phyloP scores from a whole-genome alignment of 208 protist species.

The Sergeia podlipaevii region DNA sequence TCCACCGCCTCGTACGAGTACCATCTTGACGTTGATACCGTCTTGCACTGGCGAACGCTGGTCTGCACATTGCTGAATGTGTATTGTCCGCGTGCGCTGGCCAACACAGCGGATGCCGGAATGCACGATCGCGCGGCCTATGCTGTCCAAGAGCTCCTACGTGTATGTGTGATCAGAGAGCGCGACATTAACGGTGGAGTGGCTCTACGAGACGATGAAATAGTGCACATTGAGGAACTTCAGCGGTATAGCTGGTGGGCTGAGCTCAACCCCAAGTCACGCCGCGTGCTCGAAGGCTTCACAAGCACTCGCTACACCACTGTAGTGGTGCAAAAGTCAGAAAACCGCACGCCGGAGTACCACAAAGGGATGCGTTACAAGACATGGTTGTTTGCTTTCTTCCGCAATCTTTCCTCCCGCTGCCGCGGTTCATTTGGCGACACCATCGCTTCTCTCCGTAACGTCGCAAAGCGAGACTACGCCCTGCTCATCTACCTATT shows the following conservation, averaged over 20 bases:
- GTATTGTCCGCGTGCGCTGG: slow-evolving; percentile 69
- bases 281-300: slow-evolving; percentile 68
- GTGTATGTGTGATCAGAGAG: slow-evolving; percentile 57
- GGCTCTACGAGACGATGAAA: slow-evolving; percentile 36
- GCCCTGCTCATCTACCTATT: slow-evolving; percentile 60
- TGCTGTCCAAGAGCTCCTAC: slow-evolving; percentile 81
- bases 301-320: slow-evolving; percentile 68
- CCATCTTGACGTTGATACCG: slow-evolving; percentile 25
- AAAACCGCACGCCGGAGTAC: slow-evolving; percentile 61
- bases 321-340: slow-evolving; percentile 31
- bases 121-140: slow-evolving; percentile 86
- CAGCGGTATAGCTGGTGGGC: slow-evolving; percentile 79
- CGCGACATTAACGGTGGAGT: slow-evolving; percentile 23
- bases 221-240: slow-evolving; percentile 65
- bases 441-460: slow-evolving; percentile 69
- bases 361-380: slow-evolving; percentile 37
- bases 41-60: slow-evolving; percentile 67
- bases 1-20: neutral
- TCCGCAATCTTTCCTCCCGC: slow-evolving; percentile 47
- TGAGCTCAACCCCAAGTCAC: slow-evolving; percentile 36
- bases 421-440: slow-evolving; percentile 52
- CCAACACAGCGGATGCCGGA: slow-evolving; percentile 64
- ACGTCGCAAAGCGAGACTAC: slow-evolving; percentile 77
- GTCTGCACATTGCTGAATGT: slow-evolving; percentile 53
- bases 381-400: slow-evolving; percentile 68